Evolutionary conservation across 2,329 filamentous ascomycete species (phyloP).

Genomic region (Rutstroemia sp.): DNA sequence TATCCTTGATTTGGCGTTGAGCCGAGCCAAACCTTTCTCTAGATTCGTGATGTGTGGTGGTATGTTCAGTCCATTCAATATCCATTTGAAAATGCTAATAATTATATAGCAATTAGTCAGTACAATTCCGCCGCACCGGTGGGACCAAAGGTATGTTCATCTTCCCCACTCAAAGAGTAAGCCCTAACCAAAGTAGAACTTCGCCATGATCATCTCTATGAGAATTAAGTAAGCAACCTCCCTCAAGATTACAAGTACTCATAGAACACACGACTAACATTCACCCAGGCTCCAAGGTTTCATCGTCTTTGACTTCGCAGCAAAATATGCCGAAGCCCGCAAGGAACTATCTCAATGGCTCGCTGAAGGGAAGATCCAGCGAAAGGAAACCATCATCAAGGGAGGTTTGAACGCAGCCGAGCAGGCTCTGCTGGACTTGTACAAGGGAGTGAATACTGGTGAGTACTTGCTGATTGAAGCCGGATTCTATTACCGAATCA

Average conservation of each 20-base stretch:
- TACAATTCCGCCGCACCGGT: slow-evolving; percentile 53
- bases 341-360: slow-evolving; percentile 60
- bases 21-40: slow-evolving; percentile 52
- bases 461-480: slow-evolving; percentile 18
- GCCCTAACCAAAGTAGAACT: slow-evolving; percentile 34
- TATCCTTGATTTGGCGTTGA: slow-evolving; percentile 59
- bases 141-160: slow-evolving; percentile 42
- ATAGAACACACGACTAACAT: neutral
- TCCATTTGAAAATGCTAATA: neutral
- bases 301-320: slow-evolving; percentile 61
- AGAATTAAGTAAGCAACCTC: slow-evolving; percentile 37
- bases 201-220: slow-evolving; percentile 45
- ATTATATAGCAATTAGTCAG: slow-evolving; percentile 46
- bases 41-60: slow-evolving; percentile 65
- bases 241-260: neutral
- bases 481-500: neutral
- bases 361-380: slow-evolving; percentile 63
- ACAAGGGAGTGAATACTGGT: slow-evolving; percentile 63
- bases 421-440: slow-evolving; percentile 55
- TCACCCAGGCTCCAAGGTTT: slow-evolving; percentile 57
- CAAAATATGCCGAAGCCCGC: slow-evolving; percentile 49
- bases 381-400: slow-evolving; percentile 62
- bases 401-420: slow-evolving; percentile 62
- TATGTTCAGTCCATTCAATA: slow-evolving; percentile 19
- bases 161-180: neutral